Evolutionary conservation across 768 basidiomycete species (phyloP).

Genomic region (Lactarius quietus): DNA sequence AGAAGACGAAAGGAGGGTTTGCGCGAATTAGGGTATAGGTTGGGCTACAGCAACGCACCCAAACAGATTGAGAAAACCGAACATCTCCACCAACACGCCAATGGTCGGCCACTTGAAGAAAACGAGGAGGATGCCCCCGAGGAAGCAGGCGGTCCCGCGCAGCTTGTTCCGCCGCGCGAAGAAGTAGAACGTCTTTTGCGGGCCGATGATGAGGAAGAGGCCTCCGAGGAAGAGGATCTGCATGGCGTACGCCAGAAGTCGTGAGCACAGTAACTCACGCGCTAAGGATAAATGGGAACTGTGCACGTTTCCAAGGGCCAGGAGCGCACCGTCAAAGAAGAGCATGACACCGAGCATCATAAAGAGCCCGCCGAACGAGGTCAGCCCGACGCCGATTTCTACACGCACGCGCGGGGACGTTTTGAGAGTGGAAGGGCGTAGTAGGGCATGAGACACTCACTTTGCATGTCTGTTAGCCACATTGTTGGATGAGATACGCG

Average conservation of each 20-base stretch:
- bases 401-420: background rate
- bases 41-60: conserved; percentile 55
- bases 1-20: background rate
- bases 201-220: conserved; percentile 94
- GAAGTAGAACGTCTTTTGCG: conserved; percentile 96
- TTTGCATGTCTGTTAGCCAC: conserved; percentile 68
- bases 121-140: conserved; percentile 87
- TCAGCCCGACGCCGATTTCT: conserved; percentile 97
- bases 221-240: conserved; percentile 94
- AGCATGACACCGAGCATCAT: conserved; percentile 95
- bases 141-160: conserved; percentile 83
- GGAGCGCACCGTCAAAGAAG: conserved; percentile 92
- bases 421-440: background rate
- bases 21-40: background rate
- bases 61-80: conserved; percentile 93
- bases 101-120: conserved; percentile 95
- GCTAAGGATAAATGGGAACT: conserved; percentile 1
- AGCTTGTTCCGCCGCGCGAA: conserved; percentile 95
- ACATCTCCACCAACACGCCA: conserved; percentile 90
- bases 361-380: conserved; percentile 92
- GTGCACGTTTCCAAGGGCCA: conserved; percentile 94
- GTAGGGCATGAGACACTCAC: conserved; percentile 35
- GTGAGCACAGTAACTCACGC: background rate
- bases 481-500: conserved; percentile 32
- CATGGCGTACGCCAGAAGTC: background rate